Base-by-base conservation (phyloP, 495 filamentous ascomycete species). In the Talaromyces stipitatus region DNA sequence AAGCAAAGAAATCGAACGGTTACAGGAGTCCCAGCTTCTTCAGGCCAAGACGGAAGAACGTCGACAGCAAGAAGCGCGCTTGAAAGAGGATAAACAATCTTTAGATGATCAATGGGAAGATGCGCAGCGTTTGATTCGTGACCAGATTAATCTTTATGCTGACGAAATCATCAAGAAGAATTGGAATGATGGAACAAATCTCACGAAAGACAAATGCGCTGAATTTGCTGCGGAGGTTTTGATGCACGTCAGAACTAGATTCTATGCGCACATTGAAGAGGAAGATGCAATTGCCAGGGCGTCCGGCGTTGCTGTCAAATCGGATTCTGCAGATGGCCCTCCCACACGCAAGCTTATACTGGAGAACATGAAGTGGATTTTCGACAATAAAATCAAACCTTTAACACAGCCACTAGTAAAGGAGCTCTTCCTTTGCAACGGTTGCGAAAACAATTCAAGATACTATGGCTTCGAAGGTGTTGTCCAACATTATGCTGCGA, bases 301-400 rank as follows among this genome's bases (percentile, higher is more conserved):
- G 36, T 67, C 75, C n/a, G 74, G 76, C 23, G 63, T 67, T 55
- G 58, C 67, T 28, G 65, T 72, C 5, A 58, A 67, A 28, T 28
- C 54, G 20, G 82, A 81, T 60, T 72, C 77, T 24, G 73, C 76
- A 7, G 72, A 82, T 59, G 80, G 78, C 2, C 75, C 82, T 0
- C 80, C 73, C 26, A 81, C 73, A 2, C 73, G 75, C 59, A 83
- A 78, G 61, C 66, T 91, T 46, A 85, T 85, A 1, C 73, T 92
- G 57, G 88, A 91, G 62, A 90, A 90, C 64, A 90, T 92, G 88
- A 91, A 88, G 67, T 92, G 84, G 82, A 72, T 91, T 27, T 90
- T 85, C 60, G 87, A 91, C 58, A 83, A 76, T 56, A 90, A 89
- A 66, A 76, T 92, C 62, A 86, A 83, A 60, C 82, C 82, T 5